These are phyloP conservation scores for Sanghuangporus weigelae DNA, from an alignment of 1,284 basidiomycete genomes.

Conservation along the genomic window DNA sequence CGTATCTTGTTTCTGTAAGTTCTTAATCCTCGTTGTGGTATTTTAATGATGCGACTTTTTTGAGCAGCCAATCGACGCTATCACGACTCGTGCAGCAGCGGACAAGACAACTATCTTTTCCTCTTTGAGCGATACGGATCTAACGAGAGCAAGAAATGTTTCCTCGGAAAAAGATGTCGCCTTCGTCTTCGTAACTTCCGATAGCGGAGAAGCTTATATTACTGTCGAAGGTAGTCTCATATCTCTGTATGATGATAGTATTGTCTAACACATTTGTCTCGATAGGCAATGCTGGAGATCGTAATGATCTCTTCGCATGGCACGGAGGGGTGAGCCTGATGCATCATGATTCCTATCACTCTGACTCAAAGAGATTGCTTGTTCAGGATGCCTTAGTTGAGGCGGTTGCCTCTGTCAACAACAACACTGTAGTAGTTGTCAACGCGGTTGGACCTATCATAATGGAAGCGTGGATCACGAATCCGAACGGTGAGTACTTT, in stretches of 20 bases:
- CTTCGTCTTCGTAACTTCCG: slow-evolving; percentile 60
- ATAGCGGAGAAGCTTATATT: slow-evolving; percentile 43
- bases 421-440: slow-evolving; percentile 72
- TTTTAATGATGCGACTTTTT: background rate
- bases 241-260: background rate
- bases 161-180: slow-evolving; percentile 52
- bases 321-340: slow-evolving; percentile 36
- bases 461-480: slow-evolving; percentile 63
- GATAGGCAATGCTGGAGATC: slow-evolving; percentile 54
- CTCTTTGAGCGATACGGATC: slow-evolving; percentile 55
- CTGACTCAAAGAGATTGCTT: slow-evolving; percentile 21
- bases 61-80: slow-evolving; percentile 43
- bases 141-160: slow-evolving; percentile 38
- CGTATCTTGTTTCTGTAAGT: slow-evolving; percentile 28
- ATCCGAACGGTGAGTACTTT: slow-evolving; percentile 48
- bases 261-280: background rate
- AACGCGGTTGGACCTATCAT: slow-evolving; percentile 68
- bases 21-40: background rate
- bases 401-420: slow-evolving; percentile 45
- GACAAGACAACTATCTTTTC: slow-evolving; percentile 42
- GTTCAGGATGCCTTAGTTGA: slow-evolving; percentile 52
- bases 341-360: slow-evolving; percentile 22
- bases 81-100: slow-evolving; percentile 35
- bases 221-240: slow-evolving; percentile 41
- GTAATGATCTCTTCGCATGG: slow-evolving; percentile 73